These are phyloP conservation scores for Cytospora piceicola DNA, from an alignment of 2,329 filamentous ascomycete genomes.

Conservation along the genomic window DNA sequence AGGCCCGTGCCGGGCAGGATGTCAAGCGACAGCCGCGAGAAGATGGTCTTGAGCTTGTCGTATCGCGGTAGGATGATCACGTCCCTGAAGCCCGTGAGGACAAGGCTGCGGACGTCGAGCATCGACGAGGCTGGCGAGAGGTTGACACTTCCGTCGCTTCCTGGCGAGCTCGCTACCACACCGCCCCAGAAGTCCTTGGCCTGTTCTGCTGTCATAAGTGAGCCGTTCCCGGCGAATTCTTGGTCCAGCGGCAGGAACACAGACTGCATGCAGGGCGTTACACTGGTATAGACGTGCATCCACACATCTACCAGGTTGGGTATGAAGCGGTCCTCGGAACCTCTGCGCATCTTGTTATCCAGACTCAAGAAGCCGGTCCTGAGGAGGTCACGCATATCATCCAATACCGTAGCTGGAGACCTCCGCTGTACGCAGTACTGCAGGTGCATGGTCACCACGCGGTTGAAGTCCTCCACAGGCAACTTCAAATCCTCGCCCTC, in stretches of 20 bases:
- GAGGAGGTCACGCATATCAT: constrained; percentile 76
- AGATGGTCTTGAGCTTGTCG: constrained; percentile 85
- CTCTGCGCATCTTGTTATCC: constrained; percentile 78
- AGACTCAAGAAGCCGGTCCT: constrained; percentile 83
- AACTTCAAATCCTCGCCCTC: constrained; percentile 78
- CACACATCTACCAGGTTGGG: constrained; percentile 90
- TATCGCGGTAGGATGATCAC: constrained; percentile 86
- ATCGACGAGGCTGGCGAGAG: constrained; percentile 57
- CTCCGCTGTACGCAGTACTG: constrained; percentile 77
- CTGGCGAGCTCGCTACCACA: constrained; percentile 49
- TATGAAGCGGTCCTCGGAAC: constrained; percentile 86
- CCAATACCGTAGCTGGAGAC: constrained; percentile 70
- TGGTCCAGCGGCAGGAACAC: constrained; percentile 92
- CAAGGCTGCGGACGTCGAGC: constrained; percentile 85
- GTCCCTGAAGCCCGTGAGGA: constrained; percentile 87
- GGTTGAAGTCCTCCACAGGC: constrained; percentile 84
- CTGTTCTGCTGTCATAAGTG: constrained; percentile 76
- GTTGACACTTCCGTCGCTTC: constrained; percentile 40
- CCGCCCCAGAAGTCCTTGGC: constrained; percentile 90
- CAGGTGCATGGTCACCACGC: constrained; percentile 77
- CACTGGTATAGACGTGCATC: constrained; percentile 88
- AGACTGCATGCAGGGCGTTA: constrained; percentile 91
- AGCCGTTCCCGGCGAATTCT: constrained; percentile 85
- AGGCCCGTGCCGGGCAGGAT: constrained; percentile 63
- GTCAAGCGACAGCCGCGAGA: constrained; percentile 86